Evolutionary conservation across 2,329 filamentous ascomycete genomes (phyloP), one percentile per base, ranked within the genome.

Genomic region (Hortaea sp.): DNA sequence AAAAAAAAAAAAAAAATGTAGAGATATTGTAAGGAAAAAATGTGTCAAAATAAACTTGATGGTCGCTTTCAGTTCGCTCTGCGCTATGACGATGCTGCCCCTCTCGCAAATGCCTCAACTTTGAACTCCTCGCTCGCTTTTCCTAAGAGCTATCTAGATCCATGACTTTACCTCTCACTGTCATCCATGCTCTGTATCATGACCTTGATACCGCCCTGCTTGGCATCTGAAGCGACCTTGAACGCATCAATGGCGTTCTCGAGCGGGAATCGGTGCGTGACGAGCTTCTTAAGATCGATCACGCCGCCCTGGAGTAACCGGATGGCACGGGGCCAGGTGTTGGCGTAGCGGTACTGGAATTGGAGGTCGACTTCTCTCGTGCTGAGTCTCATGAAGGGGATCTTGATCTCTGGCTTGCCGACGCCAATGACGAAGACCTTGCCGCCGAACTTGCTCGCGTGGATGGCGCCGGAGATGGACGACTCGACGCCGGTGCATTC

Each of bases 371-470:
- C 85, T 71, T 97, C 92, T 53, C 86, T 79, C 5, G 89, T 90
- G 59, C 84, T 90, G 48, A 90, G 77, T 43, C 88, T 74, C 90
- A 95, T 95, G 67, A 97, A 97, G 29, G 90, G 90, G 53, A 97
- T 84, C 68, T 79, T 88, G 73, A 97, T 92, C 73, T 95, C 87
- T 65, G 92, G 89, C 75, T 85, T 90, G 55, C 90, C 92, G 2
- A 97, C 89, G 37, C 90, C 90, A 55, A 95, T 94, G 53, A 97
- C 84, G 63, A 97, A 97, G 45, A 97, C 90, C 69, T 94, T 95
- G 58, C 92, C 90, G 54, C 90, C 92, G 61, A 97, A 97, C 70
- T 90, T 94, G 64, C 85, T 79, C 7, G 86, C 82, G 77, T 89
- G 92, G 64, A 95, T 90, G 44, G 88, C 88, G 29, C 85, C 76